Evolutionary conservation across 805 yeast genomes (phyloP), one percentile per base, ranked within the genome.

Genomic region (Zygoascus bituminiphila): DNA sequence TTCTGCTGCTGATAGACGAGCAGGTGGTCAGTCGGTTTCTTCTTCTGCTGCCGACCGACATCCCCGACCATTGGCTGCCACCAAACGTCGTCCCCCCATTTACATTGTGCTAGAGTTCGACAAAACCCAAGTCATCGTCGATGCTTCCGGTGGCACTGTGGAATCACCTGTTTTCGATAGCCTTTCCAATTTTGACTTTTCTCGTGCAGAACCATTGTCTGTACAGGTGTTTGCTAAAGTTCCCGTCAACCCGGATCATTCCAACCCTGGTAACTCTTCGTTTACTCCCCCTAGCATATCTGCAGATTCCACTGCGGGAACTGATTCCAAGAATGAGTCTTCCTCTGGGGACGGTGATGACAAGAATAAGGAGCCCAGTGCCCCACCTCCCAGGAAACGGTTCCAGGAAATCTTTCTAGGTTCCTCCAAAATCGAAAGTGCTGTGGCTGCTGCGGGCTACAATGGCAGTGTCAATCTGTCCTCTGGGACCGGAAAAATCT

Each of bases 51-150:
- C 82, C 49, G 20, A 36, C 8, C 23, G 4, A 17, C 42, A 22
- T 20, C 20, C 50, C 5, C 5, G 29, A 25, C 42, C 49, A 21
- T 29, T 33, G n/a, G 21, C 42, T 20, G 35, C 48, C 25, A 35
- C 45, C 24, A 39, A 37, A 17, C 24, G 46, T 14, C 47, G 50
- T 14, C 78, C 93, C 15, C 74, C 95, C 51, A 75, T 93, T 35
- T 87, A 86, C 65, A 76, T 89, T 59, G 88, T 95, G 1, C 74
- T 93, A 41, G 99, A 93, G 66, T 91, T 88, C 62, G 99, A 93
- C 67, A 93, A 93, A 66, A 88, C 91, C 45, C 93, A 89, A 55
- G 83, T 93, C 54, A 76, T 88, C 14, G 80, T 91, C 45, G 95
- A 88, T 56, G 93, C 98, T 2, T 78, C 81, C 24, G 78, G 84